These are phyloP conservation scores for Abrus pulchellus DNA, from an alignment of 306 rosid species.

Conservation along the genomic window DNA sequence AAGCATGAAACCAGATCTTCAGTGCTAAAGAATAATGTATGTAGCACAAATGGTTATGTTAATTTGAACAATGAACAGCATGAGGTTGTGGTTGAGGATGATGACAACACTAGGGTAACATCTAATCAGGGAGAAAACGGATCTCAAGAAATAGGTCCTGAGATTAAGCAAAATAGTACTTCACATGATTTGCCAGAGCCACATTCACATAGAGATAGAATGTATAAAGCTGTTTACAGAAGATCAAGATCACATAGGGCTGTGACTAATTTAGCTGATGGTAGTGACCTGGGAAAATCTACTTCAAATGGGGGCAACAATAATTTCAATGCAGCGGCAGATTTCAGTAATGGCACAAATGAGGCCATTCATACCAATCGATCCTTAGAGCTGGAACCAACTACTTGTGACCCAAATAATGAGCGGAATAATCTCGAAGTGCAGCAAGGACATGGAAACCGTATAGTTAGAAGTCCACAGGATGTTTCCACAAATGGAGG, in stretches of 20 bases:
- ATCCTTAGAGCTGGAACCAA: conserved; percentile 61
- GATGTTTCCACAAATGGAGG: conserved; percentile 54
- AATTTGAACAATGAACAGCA: conserved; percentile 51
- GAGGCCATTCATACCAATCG: conserved; percentile 59
- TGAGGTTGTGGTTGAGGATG: conserved; percentile 52
- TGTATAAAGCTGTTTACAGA: conserved; percentile 82
- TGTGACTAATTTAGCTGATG: conserved; percentile 58
- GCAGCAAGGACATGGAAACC: conserved; percentile 60
- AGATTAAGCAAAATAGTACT: conserved; percentile 51
- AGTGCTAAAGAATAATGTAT: conserved; percentile 57
- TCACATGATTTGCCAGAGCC: conserved; percentile 59
- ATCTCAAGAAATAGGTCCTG: conserved; percentile 55
- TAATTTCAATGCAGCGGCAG: conserved; percentile 55
- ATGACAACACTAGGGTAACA: conserved; percentile 44
- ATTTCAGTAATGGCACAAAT: conserved; percentile 56
- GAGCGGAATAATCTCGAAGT: conserved; percentile 54
- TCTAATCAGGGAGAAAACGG: conserved; percentile 61
- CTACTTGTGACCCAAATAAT: conserved; percentile 53
- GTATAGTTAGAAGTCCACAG: conserved; percentile 57
- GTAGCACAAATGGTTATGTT: conserved; percentile 52
- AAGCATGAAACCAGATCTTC: conserved; percentile 59
- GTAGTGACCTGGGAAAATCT: conserved; percentile 65
- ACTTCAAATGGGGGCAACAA: conserved; percentile 65
- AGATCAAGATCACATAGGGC: conserved; percentile 76
- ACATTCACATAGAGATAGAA: conserved; percentile 62